Percentiles rank a stretch among this genome's conserved stretches.
phyloP scores from a whole-genome alignment of 192 early-diverging fungal genomes.

The Chytriomyces sp. region DNA sequence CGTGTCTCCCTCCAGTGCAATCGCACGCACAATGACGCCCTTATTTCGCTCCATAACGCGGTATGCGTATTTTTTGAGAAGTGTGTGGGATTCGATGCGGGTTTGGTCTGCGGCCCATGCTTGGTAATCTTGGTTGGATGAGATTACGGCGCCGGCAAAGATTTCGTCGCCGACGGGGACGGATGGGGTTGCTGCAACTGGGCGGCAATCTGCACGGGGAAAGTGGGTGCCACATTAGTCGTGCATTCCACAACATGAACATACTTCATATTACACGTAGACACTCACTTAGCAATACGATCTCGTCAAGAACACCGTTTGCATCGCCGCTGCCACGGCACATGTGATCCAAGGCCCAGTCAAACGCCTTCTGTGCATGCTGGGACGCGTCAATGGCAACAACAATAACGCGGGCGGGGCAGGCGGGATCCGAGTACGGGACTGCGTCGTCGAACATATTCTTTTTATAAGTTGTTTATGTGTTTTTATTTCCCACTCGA shows the following conservation, averaged over 20 bases:
- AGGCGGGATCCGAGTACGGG: constrained; percentile 11
- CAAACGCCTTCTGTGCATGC: background rate
- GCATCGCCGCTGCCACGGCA: no score
- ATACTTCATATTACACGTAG: no score
- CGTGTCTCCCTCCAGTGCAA: constrained; percentile 1
- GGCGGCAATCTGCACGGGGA: background rate
- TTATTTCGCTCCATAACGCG: background rate
- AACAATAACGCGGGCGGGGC: background rate
- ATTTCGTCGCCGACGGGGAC: background rate
- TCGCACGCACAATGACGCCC: background rate
- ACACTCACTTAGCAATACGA: no score
- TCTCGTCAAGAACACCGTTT: no score
- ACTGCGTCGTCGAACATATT: constrained; percentile 15
- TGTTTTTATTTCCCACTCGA: background rate
- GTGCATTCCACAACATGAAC: no score
- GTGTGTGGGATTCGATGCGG: background rate
- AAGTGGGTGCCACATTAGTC: no score
- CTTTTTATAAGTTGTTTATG: background rate
- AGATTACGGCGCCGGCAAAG: background rate
- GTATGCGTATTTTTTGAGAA: constrained; percentile 3
- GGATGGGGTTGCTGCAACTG: background rate
- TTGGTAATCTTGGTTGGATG: background rate
- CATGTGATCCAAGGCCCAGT: background rate
- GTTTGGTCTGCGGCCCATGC: background rate
- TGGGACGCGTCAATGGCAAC: constrained; percentile 9